A percentile compares a stretch with the other conserved stretches of the same genome.
These are phyloP conservation scores for Harrya chromipes DNA, from an alignment of 768 basidiomycete species.

Conservation along the genomic window DNA sequence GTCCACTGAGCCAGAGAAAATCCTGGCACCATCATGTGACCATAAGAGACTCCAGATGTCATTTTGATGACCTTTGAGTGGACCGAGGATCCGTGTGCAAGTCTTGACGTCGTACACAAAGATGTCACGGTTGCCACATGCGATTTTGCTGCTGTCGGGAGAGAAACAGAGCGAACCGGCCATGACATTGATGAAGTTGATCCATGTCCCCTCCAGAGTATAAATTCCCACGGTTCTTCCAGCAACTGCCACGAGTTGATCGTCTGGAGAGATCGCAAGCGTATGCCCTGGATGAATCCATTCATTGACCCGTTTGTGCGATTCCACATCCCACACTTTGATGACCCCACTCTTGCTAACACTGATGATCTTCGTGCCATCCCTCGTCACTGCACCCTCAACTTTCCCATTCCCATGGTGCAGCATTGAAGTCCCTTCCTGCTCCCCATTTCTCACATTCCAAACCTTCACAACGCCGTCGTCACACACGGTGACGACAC, in stretches of 20 bases:
- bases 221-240: neutral
- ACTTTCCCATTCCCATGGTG: neutral
- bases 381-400: neutral
- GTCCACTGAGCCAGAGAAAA: no score
- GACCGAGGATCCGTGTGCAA: neutral
- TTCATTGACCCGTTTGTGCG: neutral
- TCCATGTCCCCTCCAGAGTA: neutral
- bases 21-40: no score
- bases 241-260: no score
- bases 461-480: no score
- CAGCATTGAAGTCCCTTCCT: neutral
- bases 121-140: neutral
- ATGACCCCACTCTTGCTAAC: neutral
- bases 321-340: neutral
- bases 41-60: no score
- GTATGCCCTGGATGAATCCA: neutral
- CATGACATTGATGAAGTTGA: neutral
- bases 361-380: neutral
- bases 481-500: no score
- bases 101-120: neutral
- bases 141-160: neutral
- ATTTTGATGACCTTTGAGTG: no score
- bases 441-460: no score
- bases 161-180: neutral
- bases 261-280: neutral